phyloP scores from a whole-genome alignment of 192 early-diverging fungal genomes.

The Physocladia obscura region DNA sequence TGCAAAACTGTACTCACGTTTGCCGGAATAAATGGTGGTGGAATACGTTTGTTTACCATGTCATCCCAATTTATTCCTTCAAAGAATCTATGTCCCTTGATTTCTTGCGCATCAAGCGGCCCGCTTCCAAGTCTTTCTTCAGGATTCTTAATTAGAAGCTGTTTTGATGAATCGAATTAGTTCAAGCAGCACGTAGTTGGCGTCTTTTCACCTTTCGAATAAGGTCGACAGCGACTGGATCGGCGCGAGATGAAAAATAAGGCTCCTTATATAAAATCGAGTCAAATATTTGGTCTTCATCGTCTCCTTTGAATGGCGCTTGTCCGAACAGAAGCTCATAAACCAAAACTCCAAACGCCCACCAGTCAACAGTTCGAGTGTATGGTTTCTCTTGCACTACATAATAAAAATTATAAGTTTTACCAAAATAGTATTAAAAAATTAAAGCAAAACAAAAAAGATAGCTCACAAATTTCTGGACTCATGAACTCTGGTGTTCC shows the following conservation, averaged over 20 bases:
- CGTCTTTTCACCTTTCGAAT: constrained; percentile 68
- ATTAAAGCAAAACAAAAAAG: no score
- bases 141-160: constrained; percentile 85
- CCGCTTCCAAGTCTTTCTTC: constrained; percentile 82
- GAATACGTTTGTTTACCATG: constrained; percentile 76
- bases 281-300: constrained; percentile 98
- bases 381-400: constrained; percentile 86
- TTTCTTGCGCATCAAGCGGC: constrained; percentile 76
- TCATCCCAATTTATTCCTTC: constrained; percentile 87
- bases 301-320: constrained; percentile 91
- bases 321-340: constrained; percentile 62
- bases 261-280: constrained; percentile 95
- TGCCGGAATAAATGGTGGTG: constrained; percentile 86
- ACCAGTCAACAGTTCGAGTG: constrained; percentile 96
- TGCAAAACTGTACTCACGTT: constrained; percentile 61
- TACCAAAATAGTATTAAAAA: no score
- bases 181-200: neutral
- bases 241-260: constrained; percentile 89
- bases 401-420: neutral
- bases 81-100: constrained; percentile 91
- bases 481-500: constrained; percentile 99
- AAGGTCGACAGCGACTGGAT: constrained; percentile 85
- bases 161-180: neutral
- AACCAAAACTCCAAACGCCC: constrained; percentile 77
- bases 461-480: constrained; percentile 78